Percentiles rank a stretch among this genome's conserved stretches.
phyloP scores from a whole-genome alignment of 768 basidiomycete species.

The Hemileccinum rubropunctum region DNA sequence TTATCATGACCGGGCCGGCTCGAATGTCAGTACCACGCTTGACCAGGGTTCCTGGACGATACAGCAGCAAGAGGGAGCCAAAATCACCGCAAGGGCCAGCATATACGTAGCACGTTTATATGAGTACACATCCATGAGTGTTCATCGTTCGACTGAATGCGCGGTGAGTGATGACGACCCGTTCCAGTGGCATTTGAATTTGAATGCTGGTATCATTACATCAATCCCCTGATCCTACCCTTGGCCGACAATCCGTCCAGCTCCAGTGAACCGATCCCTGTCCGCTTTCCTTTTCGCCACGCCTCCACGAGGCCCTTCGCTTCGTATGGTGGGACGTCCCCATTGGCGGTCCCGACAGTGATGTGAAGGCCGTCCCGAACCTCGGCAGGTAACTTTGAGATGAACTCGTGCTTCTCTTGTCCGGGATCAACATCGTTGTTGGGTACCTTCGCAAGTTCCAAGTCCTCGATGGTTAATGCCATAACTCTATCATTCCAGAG shows the following conservation, averaged over 20 bases:
- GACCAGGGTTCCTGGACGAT: too few species aligned
- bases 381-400: conserved; percentile 44
- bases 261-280: conserved; percentile 26
- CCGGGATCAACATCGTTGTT: conserved; percentile 27
- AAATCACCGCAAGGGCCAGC: too few species aligned
- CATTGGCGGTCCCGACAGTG: conserved; percentile 73
- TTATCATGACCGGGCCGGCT: too few species aligned
- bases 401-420: conserved; percentile 45
- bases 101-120: too few species aligned
- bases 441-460: conserved; percentile 38
- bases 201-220: conserved; percentile 8
- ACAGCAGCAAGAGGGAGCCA: too few species aligned
- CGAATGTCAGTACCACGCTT: too few species aligned
- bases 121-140: too few species aligned
- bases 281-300: conserved; percentile 42
- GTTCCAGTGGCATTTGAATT: too few species aligned
- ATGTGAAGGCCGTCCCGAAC: conserved; percentile 66
- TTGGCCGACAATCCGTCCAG: conserved; percentile 25
- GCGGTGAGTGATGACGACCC: too few species aligned
- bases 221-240: conserved; percentile 33
- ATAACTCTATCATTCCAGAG: conserved; percentile 80
- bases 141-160: too few species aligned
- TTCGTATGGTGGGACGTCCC: conserved; percentile 60
- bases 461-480: conserved; percentile 68
- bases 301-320: conserved; percentile 60